Evolutionary conservation across 2,329 filamentous ascomycete species (phyloP), one percentile per base, ranked within the genome.

Genomic region (Pseudogymnoascus sp.): DNA sequence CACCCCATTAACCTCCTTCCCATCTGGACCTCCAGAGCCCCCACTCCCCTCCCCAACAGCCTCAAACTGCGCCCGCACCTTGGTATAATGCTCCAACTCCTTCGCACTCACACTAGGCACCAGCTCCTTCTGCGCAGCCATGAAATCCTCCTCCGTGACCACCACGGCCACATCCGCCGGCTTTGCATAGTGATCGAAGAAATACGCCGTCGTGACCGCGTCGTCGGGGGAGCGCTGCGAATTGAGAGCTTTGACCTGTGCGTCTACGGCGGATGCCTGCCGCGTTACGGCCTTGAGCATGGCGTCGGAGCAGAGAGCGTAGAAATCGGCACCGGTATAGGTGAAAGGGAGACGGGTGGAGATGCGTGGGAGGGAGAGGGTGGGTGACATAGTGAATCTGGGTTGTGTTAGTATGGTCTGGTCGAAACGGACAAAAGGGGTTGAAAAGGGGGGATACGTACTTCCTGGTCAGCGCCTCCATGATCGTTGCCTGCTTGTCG

Each of bases 281-380:
- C 95, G 87, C 2, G 95, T 99, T 64, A 99, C 93, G 19, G 95
- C 95, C 75, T 99, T 98, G 69, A 99, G 88, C 95, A 99, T 99
- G 61, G 95, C 92, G 75, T 99, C 95, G 46, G 92, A 96, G 79
- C 93, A 98, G 19, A 99, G 83, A 0, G 95, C 95, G 76, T 99
- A 99, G 72, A 99, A 88, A 77, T 99, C 95, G 66, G 95, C 95
- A 72, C 95, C 95, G 0, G 95, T 99, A 78, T 97, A 99, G 2
- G 93, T 98, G 74, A 97, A 95, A 0, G 95, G 95, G 3, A 99
- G 83, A 10, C 82, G 82, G 61, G 89, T 82, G 3, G 93, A 89
- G 56, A 99, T 86, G 6, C 84, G 78, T 26, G 82, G 75, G 10
- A 99, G 84, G 10, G 91, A 95, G 56, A 97, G 81, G 1, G 86